Evolutionary conservation across 2,329 filamentous ascomycete genomes (phyloP), one percentile per base, ranked within the genome.

Genomic region (Exophiala sp.): DNA sequence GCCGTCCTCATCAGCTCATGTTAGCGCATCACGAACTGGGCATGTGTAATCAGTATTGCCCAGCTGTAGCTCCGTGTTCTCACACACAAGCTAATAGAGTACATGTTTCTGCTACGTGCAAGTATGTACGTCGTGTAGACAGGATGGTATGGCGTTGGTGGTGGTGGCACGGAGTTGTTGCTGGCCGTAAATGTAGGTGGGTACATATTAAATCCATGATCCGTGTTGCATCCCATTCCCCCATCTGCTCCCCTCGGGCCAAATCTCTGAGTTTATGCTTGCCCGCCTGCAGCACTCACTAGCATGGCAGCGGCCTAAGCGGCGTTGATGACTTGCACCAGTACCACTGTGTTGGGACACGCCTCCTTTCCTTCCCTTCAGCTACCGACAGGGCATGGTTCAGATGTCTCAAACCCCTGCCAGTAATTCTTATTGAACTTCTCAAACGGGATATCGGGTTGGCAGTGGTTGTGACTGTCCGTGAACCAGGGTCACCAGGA

Each of bases 241-340:
- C 19, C 34, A 27, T 27, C 24, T 27, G 5, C 8, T 13, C 7
- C 34, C 34, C 34, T 37, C 18, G 34, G 34, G 8, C 6, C 34
- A 6, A 37, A 37, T 6, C 34, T 37, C 14, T 37, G 34, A 11
- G 9, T 18, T 18, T 19, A 3, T 11, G 8, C 14, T 18, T 37
- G 18, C 11, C 34, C 34, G 14, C 14, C 6, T 37, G 34, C 14
- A 18, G 34, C 34, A 37, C 34, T 37, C 34, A 37, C 34, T 37
- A 37, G 19, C 34, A 18, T 9, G 34, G 34, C 14, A 37, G 34
- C 16, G 16, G 8, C 34, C 18, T 34, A 27, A 37, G 34, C 34
- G n/a, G 34, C 34, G 34, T 37, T 16, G 34, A 41, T 41, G 38
- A 24, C 38, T 41, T 41, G 38, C 38, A 41, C 38, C 38, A 22